Percentiles rank a stretch among this genome's conserved stretches.
phyloP scores from a whole-genome alignment of 2,329 filamentous ascomycete genomes.

The Botrytis fragariae region DNA sequence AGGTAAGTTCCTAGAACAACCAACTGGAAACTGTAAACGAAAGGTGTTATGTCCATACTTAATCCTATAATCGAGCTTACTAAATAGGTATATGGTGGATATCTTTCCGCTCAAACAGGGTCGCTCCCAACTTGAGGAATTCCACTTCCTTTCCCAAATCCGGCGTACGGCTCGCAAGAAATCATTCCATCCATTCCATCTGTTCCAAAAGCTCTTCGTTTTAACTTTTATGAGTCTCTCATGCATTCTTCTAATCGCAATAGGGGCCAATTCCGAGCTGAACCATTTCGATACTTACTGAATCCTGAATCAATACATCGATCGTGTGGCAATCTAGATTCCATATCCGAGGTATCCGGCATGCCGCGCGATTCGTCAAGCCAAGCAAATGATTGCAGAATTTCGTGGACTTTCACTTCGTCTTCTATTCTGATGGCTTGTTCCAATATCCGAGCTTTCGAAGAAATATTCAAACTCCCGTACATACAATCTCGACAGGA shows the following conservation, averaged over 20 bases:
- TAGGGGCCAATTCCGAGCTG: not conserved
- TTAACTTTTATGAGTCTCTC: not conserved
- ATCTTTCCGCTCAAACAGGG: not conserved
- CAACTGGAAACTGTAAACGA: not conserved
- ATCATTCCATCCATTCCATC: not conserved
- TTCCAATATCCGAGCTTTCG: not conserved
- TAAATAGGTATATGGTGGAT: not conserved
- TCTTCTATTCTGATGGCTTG: not conserved
- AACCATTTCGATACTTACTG: not conserved
- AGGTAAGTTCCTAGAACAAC: not conserved
- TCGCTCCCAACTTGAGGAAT: not conserved
- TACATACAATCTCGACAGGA: not conserved
- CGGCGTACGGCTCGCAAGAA: not conserved
- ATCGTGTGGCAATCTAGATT: not conserved
- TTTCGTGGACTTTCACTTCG: not conserved
- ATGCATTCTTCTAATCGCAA: conserved; percentile 1
- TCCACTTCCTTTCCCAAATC: not conserved
- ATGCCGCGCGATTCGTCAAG: not conserved
- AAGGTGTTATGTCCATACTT: not conserved
- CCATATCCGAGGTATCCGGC: not conserved
- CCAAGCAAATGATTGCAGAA: not conserved
- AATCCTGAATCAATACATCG: not conserved
- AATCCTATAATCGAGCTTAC: not conserved
- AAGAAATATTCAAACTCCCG: not conserved
- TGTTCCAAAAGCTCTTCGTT: not conserved